These are phyloP conservation scores for Litchi chinensis DNA, from an alignment of 345 rosid species.

Conservation along the genomic window DNA sequence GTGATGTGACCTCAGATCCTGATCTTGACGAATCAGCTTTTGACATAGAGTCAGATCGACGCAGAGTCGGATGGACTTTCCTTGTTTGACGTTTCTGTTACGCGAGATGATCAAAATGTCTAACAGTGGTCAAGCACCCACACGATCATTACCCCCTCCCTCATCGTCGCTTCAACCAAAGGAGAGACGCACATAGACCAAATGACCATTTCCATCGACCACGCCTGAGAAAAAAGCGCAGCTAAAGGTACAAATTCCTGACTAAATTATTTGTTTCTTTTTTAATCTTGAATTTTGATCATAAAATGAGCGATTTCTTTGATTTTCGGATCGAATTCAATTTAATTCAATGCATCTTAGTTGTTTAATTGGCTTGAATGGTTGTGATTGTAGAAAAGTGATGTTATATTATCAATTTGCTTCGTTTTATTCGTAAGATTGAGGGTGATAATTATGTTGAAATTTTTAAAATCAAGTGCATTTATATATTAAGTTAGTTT, in stretches of 20 bases:
- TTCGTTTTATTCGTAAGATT: background rate
- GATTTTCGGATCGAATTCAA: background rate
- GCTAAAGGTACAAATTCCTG: background rate
- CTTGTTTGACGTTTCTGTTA: background rate
- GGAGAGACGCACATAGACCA: background rate
- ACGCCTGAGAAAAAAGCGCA: background rate
- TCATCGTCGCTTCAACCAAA: background rate
- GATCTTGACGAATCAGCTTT: too few relatives aligned
- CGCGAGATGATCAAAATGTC: background rate
- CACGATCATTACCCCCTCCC: background rate
- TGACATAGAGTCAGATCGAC: too few relatives aligned
- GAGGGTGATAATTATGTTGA: background rate
- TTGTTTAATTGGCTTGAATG: background rate
- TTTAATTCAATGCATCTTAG: background rate
- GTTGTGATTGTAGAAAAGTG: background rate
- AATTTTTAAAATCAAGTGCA: background rate
- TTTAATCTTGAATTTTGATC: background rate
- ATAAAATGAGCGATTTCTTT: background rate
- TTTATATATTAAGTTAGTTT: background rate
- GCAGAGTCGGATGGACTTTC: background rate
- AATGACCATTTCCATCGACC: background rate
- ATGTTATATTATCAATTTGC: background rate
- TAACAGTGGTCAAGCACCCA: background rate
- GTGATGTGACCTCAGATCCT: too few relatives aligned
- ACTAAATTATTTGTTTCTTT: too few relatives aligned